Evolutionary conservation across 2,329 filamentous ascomycete species (phyloP), one percentile per base, ranked within the genome.

Genomic region (Penicillium italicum): DNA sequence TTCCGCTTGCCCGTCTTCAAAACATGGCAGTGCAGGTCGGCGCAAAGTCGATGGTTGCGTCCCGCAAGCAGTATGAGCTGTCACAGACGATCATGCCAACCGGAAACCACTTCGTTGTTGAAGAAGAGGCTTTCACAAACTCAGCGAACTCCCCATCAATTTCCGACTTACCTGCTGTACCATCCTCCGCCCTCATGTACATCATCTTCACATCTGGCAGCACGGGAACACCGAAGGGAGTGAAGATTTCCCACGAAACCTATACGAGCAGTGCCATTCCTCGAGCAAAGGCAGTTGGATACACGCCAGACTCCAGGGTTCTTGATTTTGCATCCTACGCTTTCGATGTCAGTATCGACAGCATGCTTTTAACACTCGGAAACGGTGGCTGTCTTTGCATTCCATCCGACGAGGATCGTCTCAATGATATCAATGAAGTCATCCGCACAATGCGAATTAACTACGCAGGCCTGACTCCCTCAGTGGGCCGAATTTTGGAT

Each of bases 301-400:
- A 74, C 53, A 76, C 77, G 6, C 69, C 75, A 0, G 69, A 78
- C 0, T 86, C 83, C 5, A 77, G 87, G 3, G 83, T 87, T 12
- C 79, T 85, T n/a, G 80, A 84, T 57, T 78, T 83, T 55, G 82
- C 81, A 0, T 82, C 79, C 2, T 82, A 80, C 63, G 78, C 78
- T 16, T 79, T 82, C 48, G 81, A 85, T 59, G 75, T 81, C 34
- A 76, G 78, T 47, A 72, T 84, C 41, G 72, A 78, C 28, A 82
- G 84, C 62, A 78, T 83, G 43, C 78, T 85, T 47, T 76, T 79
- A 1, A 81, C 84, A 0, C 72, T 86, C 5, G 72, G 78, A 2
- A 72, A 80, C 33, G 84, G 84, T 6, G 84, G 81, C 0, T 85
- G 82, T 40, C 76, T 87, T 8, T 86, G 84, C 55, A 77, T 86